Evolutionary conservation across 164 flowering plant genomes (phyloP).

Genomic region (Tetracentron sinense): DNA sequence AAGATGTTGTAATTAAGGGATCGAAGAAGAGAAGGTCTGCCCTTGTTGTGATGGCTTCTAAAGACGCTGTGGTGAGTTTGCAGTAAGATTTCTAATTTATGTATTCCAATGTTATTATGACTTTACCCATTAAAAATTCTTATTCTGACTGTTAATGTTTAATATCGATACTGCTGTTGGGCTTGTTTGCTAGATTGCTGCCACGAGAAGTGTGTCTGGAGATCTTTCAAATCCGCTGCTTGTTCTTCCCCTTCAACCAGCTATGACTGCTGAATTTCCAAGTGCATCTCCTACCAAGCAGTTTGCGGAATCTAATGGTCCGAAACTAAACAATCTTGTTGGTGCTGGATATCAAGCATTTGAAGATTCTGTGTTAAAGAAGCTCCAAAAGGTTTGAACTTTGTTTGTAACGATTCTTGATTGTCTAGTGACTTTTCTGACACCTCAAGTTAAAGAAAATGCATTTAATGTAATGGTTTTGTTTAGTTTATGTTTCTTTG

Average conservation of each 20-base stretch:
- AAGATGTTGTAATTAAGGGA: conserved; percentile 70
- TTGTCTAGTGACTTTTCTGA: not conserved
- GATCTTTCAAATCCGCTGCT: conserved; percentile 64
- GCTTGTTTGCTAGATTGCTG: conserved; percentile 50
- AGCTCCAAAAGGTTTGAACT: conserved; percentile 56
- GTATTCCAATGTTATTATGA: not conserved
- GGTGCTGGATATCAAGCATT: conserved; percentile 63
- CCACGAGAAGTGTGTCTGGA: conserved; percentile 48
- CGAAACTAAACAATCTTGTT: conserved; percentile 35
- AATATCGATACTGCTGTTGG: not conserved
- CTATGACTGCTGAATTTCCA: conserved; percentile 24
- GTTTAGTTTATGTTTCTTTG: no score
- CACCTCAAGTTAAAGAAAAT: not conserved
- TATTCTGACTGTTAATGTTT: not conserved
- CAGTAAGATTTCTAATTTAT: no score
- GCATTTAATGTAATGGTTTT: no score
- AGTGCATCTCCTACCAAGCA: conserved; percentile 12
- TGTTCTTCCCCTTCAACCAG: conserved; percentile 58
- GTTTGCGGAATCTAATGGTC: conserved; percentile 32
- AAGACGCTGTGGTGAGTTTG: conserved; percentile 68
- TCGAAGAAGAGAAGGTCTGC: conserved; percentile 66
- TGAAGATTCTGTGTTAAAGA: conserved; percentile 65
- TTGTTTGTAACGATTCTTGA: not conserved
- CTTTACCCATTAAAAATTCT: no score
- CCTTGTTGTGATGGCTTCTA: conserved; percentile 70